Base-by-base conservation (phyloP, 2,329 filamentous ascomycete species). In the Curvularia spicifera region DNA sequence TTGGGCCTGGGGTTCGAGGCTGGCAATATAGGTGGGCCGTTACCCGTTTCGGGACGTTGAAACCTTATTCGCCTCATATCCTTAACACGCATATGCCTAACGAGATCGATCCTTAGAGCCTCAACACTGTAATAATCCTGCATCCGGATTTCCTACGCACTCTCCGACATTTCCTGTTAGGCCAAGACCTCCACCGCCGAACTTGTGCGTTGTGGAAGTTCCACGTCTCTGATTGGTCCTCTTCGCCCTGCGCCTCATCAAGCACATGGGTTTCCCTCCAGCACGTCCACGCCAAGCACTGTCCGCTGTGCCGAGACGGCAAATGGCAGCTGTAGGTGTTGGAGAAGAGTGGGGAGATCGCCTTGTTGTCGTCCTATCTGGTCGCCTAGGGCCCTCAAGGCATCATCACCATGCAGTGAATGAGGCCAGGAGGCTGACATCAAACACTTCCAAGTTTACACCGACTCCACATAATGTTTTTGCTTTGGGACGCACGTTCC, bases 81-180 rank as follows among this genome's bases (percentile, higher is more conserved):
- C 56, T 50, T 52, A 59, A 57, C 55, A 56, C 47, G 43, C 60
- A 63, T 52, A 51, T 31, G 43, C 43, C 33, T 50, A 44, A 13
- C 46, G 35, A 33, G 46, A 53, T 37, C 39, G 20, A 44, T 46
- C 47, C 51, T 50, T 50, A 50, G 24, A 44, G 43, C 42, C 31
- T 53, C 46, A 53, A 47, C 42, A 53, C 59, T 63, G 51, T 40
- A 61, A 47, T 52, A 50, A 45, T 60, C 63, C 64, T 60, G 60
- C 60, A 55, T 53, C 57, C 56, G 55, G 43, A 51, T 58, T 60
- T 66, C 63, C 57, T 64, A 60, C 62, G 53, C 31, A 42, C 15
- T 57, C 58, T 69, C 59, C 54, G 56, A 71, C 68, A 47, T 20
- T 35, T 51, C 39, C 20, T 60, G 65, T 69, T 54, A 64, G 59